These are phyloP conservation scores for Chaetomium strumarium DNA, from an alignment of 2,329 filamentous ascomycete genomes.

Conservation along the genomic window DNA sequence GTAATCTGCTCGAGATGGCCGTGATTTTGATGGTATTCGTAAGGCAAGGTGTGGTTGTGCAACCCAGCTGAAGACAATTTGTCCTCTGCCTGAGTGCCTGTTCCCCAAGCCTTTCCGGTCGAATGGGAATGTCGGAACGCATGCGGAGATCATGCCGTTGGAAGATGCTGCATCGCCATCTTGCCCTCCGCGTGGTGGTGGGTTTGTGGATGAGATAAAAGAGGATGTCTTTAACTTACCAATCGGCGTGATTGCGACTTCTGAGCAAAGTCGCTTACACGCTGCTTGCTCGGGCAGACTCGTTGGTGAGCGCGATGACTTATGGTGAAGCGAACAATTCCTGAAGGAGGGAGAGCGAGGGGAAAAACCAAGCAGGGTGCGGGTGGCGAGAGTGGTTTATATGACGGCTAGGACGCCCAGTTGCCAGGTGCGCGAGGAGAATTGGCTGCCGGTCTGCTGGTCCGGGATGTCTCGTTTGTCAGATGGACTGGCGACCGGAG, in stretches of 20 bases:
- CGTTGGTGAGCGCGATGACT: constrained; percentile 12
- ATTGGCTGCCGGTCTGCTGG: constrained; percentile 14
- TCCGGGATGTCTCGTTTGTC: constrained; percentile 19
- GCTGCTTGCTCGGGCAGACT: constrained; percentile 12
- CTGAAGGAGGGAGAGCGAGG: constrained; percentile 28
- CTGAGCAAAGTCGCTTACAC: constrained; percentile 14
- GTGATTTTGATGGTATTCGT: too few species aligned
- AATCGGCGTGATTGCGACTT: constrained; percentile 15
- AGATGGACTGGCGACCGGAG: constrained; percentile 19
- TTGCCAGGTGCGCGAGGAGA: constrained; percentile 11
- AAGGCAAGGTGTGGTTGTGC: neutral
- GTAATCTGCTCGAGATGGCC: too few species aligned
- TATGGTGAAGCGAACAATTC: constrained; percentile 19
- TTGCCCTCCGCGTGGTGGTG: constrained; percentile 5
- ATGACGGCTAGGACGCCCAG: constrained; percentile 22
- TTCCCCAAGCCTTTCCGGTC: neutral
- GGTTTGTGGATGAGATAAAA: neutral
- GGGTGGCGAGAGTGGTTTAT: constrained; percentile 33
- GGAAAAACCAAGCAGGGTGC: constrained; percentile 21
- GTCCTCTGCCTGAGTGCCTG: neutral
- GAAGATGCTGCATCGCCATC: neutral
- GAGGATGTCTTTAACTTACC: constrained; percentile 16
- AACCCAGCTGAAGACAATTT: neutral
- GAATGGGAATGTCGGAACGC: neutral
- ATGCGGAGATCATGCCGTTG: neutral